Percentiles rank a stretch among this genome's conserved stretches.
These are phyloP conservation scores for Phytophthora pluvialis DNA, from an alignment of 352 stramenopile genomes.

Conservation along the genomic window DNA sequence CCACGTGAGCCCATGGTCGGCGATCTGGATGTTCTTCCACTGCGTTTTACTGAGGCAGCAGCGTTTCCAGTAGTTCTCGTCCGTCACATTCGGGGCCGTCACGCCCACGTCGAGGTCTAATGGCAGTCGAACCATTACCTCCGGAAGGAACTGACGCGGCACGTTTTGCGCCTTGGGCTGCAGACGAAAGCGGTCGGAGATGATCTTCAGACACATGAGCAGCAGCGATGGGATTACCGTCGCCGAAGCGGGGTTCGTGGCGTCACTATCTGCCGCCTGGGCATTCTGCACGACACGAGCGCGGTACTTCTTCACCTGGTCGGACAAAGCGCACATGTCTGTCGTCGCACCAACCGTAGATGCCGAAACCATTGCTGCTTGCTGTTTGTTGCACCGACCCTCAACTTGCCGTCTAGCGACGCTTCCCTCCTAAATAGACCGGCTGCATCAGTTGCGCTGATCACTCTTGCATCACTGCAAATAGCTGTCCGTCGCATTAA, in stretches of 20 bases:
- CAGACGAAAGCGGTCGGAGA: slow-evolving; percentile 76
- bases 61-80: slow-evolving; percentile 96
- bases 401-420: slow-evolving; percentile 2
- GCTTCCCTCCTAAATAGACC: slow-evolving; percentile 12
- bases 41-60: slow-evolving; percentile 80
- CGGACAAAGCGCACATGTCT: slow-evolving; percentile 70
- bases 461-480: slow-evolving; percentile 10
- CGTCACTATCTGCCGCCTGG: slow-evolving; percentile 32
- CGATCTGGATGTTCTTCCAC: slow-evolving; percentile 93
- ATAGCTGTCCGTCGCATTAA: slow-evolving; percentile 6
- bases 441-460: not conserved
- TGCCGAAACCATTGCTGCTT: slow-evolving; percentile 50
- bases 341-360: slow-evolving; percentile 73
- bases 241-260: slow-evolving; percentile 9
- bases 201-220: slow-evolving; percentile 79
- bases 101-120: slow-evolving; percentile 85
- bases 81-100: slow-evolving; percentile 83
- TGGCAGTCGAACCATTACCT: slow-evolving; percentile 81
- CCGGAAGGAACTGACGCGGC: slow-evolving; percentile 79
- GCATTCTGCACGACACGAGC: slow-evolving; percentile 54
- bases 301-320: slow-evolving; percentile 88
- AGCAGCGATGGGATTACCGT: slow-evolving; percentile 59
- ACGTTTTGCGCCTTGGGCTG: slow-evolving; percentile 77
- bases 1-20: slow-evolving; percentile 92
- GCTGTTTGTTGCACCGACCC: not conserved